phyloP scores from a whole-genome alignment of 352 stramenopile species.

The Elongisporangium prolatum region DNA sequence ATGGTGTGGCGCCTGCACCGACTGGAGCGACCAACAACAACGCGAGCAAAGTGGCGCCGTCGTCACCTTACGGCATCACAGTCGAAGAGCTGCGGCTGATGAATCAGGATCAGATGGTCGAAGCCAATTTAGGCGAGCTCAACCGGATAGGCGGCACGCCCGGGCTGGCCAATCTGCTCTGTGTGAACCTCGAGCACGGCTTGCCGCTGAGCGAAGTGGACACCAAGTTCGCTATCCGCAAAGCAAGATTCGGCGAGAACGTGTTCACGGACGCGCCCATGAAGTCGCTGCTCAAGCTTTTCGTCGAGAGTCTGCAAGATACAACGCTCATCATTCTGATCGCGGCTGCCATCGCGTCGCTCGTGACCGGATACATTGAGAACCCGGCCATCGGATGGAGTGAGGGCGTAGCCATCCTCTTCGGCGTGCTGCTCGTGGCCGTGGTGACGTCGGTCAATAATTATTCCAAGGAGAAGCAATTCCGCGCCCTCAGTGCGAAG shows the following conservation, averaged over 20 bases:
- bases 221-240: slow-evolving; percentile 41
- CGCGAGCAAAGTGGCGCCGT: slow-evolving; percentile 52
- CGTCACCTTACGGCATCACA: slow-evolving; percentile 67
- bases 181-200: slow-evolving; percentile 62
- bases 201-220: slow-evolving; percentile 59
- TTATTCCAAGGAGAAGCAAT: slow-evolving; percentile 94
- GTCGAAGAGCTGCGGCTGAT: slow-evolving; percentile 59
- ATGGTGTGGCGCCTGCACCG: slow-evolving; percentile 6
- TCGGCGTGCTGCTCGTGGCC: slow-evolving; percentile 91
- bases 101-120: slow-evolving; percentile 81
- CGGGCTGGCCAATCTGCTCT: slow-evolving; percentile 53
- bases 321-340: slow-evolving; percentile 90
- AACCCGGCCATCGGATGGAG: slow-evolving; percentile 88
- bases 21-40: slow-evolving; percentile 21
- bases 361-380: slow-evolving; percentile 78
- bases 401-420: slow-evolving; percentile 93
- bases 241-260: slow-evolving; percentile 57
- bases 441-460: slow-evolving; percentile 95
- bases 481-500: slow-evolving; percentile 77
- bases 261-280: slow-evolving; percentile 72
- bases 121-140: slow-evolving; percentile 60
- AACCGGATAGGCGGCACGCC: slow-evolving; percentile 51
- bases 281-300: slow-evolving; percentile 75
- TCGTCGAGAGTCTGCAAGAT: slow-evolving; percentile 87
- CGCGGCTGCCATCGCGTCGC: slow-evolving; percentile 78